Conservation (phyloP, 208 protist species). For the Trypanosoma conorhini region DNA sequence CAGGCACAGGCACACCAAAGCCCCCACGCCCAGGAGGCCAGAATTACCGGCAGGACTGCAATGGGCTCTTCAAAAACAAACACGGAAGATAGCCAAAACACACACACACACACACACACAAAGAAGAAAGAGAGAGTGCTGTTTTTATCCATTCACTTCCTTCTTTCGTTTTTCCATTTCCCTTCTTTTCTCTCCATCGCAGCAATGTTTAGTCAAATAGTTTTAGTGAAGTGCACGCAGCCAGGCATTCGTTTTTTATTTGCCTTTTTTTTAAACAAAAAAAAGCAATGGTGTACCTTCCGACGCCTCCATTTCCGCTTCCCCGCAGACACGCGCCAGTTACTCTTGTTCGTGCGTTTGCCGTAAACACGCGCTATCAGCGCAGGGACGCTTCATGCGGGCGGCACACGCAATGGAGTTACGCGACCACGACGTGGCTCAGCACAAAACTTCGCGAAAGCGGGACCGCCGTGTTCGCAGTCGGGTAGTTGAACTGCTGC, state of each 20-base stretch:
- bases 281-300: neutral
- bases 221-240: too few species aligned
- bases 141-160: neutral
- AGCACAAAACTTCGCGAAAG: conserved; percentile 39
- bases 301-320: neutral
- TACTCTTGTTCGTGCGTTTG: neutral
- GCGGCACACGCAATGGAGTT: neutral
- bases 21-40: too few species aligned
- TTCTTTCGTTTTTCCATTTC: conserved; percentile 8
- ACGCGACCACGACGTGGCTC: conserved; percentile 34
- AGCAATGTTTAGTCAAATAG: too few species aligned
- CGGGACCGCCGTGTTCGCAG: conserved; percentile 46
- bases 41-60: too few species aligned
- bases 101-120: conserved; percentile 6
- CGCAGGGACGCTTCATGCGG: neutral
- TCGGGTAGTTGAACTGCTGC: conserved; percentile 68
- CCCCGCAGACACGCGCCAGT: neutral
- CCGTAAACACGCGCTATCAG: neutral
- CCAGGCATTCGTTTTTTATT: too few species aligned
- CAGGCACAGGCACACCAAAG: neutral
- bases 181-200: neutral
- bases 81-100: conserved; percentile 1
- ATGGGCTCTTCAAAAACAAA: neutral
- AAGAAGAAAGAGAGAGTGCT: neutral
- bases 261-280: too few species aligned